Evolutionary conservation across 73 alveolate genomes (phyloP).

Genomic region (Blepharisma stoltei): DNA sequence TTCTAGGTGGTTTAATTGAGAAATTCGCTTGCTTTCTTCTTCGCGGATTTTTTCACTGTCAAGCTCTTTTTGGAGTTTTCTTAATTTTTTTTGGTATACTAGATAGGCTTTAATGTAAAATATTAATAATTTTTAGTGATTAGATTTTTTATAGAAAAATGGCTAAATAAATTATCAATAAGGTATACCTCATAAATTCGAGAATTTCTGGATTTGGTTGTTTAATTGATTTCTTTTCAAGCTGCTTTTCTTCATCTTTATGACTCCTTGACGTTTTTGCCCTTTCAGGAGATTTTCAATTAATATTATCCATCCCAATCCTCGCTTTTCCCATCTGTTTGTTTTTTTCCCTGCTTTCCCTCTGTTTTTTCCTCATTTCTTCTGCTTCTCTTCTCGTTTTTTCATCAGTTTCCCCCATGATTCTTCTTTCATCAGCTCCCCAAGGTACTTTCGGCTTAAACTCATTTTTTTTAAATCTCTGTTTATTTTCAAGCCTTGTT

Average conservation of each 20-base stretch:
- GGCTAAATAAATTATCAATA: no score
- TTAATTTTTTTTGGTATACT: not conserved
- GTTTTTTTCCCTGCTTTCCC: slow-evolving; percentile 1
- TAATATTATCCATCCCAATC: slow-evolving; percentile 12
- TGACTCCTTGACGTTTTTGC: no score
- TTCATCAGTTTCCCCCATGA: slow-evolving; percentile 1
- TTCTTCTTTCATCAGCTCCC: slow-evolving; percentile 30
- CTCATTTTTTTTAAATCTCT: slow-evolving; percentile 1
- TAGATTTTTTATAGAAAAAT: no score
- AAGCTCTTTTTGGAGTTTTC: not conserved
- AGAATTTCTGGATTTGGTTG: not conserved
- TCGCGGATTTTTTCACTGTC: not conserved
- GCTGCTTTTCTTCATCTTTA: no score
- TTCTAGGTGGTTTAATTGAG: not conserved
- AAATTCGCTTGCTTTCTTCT: not conserved
- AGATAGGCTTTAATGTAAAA: no score
- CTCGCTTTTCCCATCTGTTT: not conserved
- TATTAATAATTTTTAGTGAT: no score
- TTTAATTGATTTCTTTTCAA: not conserved
- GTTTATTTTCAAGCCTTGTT: not conserved
- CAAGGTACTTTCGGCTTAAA: slow-evolving; percentile 5
- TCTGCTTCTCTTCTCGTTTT: slow-evolving; percentile 12
- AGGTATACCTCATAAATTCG: slow-evolving; percentile 7
- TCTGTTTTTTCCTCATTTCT: slow-evolving; percentile 19
- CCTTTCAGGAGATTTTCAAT: no score